These are phyloP conservation scores for Acmispon strigosus DNA, from an alignment of 306 rosid genomes.

Conservation along the genomic window DNA sequence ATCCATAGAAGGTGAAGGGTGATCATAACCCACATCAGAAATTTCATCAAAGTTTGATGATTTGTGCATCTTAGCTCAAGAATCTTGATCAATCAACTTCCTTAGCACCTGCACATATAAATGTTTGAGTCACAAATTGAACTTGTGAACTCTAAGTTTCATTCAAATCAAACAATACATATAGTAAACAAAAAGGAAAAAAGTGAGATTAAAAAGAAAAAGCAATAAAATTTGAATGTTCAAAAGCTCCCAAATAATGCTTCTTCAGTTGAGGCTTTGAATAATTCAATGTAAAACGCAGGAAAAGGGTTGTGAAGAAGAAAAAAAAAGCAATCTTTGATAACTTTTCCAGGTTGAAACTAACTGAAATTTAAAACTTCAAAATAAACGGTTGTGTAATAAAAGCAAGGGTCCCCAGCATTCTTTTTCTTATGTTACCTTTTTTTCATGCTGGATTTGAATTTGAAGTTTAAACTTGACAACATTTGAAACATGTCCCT, in stretches of 20 bases:
- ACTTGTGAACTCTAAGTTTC: conserved; percentile 14
- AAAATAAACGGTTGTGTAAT: conserved; percentile 31
- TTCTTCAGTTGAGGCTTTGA: conserved; percentile 19
- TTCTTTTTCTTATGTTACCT: conserved; percentile 37
- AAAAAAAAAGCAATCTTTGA: conserved; percentile 28
- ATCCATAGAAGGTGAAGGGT: conserved; percentile 62
- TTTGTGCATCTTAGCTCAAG: conserved; percentile 49
- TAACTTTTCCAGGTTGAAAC: conserved; percentile 20
- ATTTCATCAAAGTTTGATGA: conserved; percentile 37
- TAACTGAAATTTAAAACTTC: conserved; percentile 45
- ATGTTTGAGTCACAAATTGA: conserved; percentile 15
- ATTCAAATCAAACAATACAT: conserved; percentile 21
- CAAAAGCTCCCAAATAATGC: conserved; percentile 37
- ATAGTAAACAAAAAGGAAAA: conserved; percentile 18
- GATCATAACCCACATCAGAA: conserved; percentile 49
- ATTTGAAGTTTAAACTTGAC: conserved; percentile 61
- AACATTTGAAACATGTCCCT: conserved; percentile 71
- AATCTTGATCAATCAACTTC: conserved; percentile 16
- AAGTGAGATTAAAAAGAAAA: conserved; percentile 17
- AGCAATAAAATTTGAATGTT: conserved; percentile 27
- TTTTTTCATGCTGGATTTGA: conserved; percentile 50
- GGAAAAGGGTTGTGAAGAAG: conserved; percentile 23
- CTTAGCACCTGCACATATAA: conserved; percentile 41
- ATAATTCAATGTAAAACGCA: conserved; percentile 27
- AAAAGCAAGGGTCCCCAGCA: conserved; percentile 38